A percentile compares a stretch with the other conserved stretches of the same genome.
phyloP scores from a whole-genome alignment of 495 filamentous ascomycete species.

The Darksidea phi region DNA sequence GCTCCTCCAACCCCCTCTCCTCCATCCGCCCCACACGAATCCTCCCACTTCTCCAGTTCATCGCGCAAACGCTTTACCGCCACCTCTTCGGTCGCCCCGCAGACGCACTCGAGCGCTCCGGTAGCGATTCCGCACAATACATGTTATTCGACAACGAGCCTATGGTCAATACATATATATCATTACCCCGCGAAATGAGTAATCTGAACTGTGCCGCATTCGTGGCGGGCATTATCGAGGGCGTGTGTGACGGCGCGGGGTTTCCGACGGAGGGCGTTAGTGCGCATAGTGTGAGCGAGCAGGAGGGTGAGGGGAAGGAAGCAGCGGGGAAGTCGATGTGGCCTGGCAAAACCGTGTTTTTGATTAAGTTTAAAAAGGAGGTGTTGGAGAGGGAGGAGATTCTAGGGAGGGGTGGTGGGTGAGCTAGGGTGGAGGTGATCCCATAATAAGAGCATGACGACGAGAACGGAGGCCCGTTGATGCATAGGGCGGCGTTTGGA shows the following conservation, averaged over 20 bases:
- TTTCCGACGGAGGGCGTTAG: conserved; percentile 81
- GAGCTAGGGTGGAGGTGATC: background rate
- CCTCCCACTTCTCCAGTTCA: conserved; percentile 88
- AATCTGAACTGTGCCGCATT: conserved; percentile 95
- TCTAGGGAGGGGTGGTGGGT: conserved; percentile 47
- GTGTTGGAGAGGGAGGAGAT: conserved; percentile 89
- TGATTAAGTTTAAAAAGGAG: conserved; percentile 83
- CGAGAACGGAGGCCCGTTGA: too few species aligned
- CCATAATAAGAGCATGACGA: too few species aligned
- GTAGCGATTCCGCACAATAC: conserved; percentile 84
- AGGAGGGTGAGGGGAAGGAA: conserved; percentile 42
- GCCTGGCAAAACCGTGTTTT: conserved; percentile 92
- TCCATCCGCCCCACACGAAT: conserved; percentile 81
- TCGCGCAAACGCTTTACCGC: conserved; percentile 84
- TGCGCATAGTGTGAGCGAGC: conserved; percentile 80
- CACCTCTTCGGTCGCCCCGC: conserved; percentile 88
- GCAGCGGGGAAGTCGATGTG: conserved; percentile 62
- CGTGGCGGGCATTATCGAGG: conserved; percentile 93
- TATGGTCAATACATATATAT: conserved; percentile 88
- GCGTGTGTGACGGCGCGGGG: conserved; percentile 86
- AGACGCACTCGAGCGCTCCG: conserved; percentile 85
- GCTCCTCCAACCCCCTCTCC: conserved; percentile 60
- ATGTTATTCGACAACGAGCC: conserved; percentile 99
- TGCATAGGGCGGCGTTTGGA: too few species aligned
- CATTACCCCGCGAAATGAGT: conserved; percentile 89